phyloP scores from a whole-genome alignment of 2,329 filamentous ascomycete species.

The Fusarium sulawesiense region DNA sequence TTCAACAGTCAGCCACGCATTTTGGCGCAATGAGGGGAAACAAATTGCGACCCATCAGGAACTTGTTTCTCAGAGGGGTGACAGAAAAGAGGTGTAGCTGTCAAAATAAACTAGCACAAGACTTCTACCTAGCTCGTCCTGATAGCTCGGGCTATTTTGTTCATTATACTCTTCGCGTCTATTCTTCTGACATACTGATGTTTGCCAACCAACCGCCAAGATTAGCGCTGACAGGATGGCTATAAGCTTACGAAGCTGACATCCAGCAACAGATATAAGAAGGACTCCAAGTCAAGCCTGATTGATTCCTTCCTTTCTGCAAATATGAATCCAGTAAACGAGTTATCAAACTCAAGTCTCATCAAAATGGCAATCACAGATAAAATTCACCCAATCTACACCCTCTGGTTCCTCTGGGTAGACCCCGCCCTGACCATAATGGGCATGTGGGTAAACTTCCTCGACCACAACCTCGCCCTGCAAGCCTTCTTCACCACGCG shows the following conservation, averaged over 20 bases:
- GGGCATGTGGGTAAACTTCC: slow-evolving; percentile 35
- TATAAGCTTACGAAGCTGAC: background rate
- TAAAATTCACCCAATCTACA: slow-evolving; percentile 34
- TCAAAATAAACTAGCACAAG: background rate
- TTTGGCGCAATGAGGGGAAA: background rate
- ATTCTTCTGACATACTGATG: fast-evolving
- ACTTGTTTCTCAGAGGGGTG: fast-evolving
- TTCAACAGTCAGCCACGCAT: background rate
- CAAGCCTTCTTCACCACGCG: slow-evolving; percentile 23
- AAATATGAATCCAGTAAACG: background rate
- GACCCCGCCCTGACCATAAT: slow-evolving; percentile 36
- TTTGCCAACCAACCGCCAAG: background rate
- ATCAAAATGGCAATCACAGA: slow-evolving; percentile 21
- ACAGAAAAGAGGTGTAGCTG: background rate
- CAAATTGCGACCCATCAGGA: background rate
- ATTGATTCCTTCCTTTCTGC: background rate
- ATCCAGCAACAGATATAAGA: background rate
- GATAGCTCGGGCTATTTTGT: fast-evolving
- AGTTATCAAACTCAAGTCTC: background rate
- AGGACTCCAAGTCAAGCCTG: fast-evolving
- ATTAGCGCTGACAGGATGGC: background rate
- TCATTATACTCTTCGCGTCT: fast-evolving
- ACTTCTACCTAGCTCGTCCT: fast-evolving
- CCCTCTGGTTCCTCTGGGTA: slow-evolving; percentile 40
- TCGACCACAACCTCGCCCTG: slow-evolving; percentile 31